Percentiles rank a stretch among this genome's conserved stretches.
Evolutionary conservation across 257 asterid genomes (phyloP).

Genomic region (Galeopsis tetrahit): DNA sequence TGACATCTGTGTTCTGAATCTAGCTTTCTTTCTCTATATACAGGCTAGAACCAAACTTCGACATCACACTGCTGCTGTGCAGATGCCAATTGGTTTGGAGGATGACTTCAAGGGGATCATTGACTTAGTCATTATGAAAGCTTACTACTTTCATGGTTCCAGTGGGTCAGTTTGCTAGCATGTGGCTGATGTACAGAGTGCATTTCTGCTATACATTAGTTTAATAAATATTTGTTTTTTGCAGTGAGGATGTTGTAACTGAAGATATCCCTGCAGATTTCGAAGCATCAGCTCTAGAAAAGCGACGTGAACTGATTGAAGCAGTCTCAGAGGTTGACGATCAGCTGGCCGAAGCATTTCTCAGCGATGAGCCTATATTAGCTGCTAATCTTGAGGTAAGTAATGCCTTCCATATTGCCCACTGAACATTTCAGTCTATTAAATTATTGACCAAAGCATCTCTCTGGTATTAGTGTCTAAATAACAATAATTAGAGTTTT

Average conservation of each 20-base stretch:
- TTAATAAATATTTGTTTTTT: slow-evolving; percentile 22
- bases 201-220: slow-evolving; percentile 23
- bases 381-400: slow-evolving; percentile 81
- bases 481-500: neutral
- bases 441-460: slow-evolving; percentile 18
- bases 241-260: slow-evolving; percentile 71
- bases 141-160: slow-evolving; percentile 82
- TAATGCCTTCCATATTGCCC: slow-evolving; percentile 18
- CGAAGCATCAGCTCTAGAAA: slow-evolving; percentile 68
- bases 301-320: slow-evolving; percentile 93
- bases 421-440: slow-evolving; percentile 13
- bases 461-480: neutral
- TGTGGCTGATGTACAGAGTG: slow-evolving; percentile 25
- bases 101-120: slow-evolving; percentile 93
- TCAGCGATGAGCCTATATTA: slow-evolving; percentile 91
- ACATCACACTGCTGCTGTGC: slow-evolving; percentile 97
- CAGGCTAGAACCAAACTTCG: slow-evolving; percentile 97
- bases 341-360: slow-evolving; percentile 84
- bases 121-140: slow-evolving; percentile 86
- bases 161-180: slow-evolving; percentile 74
- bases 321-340: slow-evolving; percentile 97
- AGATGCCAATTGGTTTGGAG: slow-evolving; percentile 94
- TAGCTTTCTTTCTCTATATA: slow-evolving; percentile 27
- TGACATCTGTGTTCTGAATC: slow-evolving; percentile 31
- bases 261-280: slow-evolving; percentile 85